A percentile compares a stretch with the other conserved stretches of the same genome.
phyloP scores from a whole-genome alignment of 768 basidiomycete species.

The Leccinum broughii region DNA sequence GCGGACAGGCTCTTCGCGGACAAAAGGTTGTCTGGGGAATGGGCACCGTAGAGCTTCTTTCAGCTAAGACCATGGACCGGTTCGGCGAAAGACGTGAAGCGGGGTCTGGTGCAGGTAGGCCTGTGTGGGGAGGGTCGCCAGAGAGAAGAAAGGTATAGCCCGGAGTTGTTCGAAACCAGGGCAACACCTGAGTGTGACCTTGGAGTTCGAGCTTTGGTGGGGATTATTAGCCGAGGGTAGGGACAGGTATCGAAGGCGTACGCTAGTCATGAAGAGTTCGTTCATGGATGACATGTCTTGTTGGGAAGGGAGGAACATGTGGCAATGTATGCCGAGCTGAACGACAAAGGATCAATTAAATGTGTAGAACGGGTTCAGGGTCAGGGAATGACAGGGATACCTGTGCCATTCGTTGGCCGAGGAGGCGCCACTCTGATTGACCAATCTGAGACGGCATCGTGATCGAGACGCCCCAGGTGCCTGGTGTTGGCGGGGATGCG shows the following conservation, averaged over 20 bases:
- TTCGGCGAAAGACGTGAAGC: no score
- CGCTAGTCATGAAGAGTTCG: conserved; percentile 50
- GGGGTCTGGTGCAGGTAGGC: not conserved
- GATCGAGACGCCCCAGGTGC: conserved; percentile 23
- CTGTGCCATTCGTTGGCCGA: conserved; percentile 46
- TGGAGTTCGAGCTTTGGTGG: conserved; percentile 26
- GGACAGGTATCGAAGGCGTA: conserved; percentile 16
- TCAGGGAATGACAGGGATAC: conserved; percentile 30
- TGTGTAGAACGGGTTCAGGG: conserved; percentile 2
- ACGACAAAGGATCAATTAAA: conserved; percentile 21
- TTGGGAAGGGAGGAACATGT: conserved; percentile 52
- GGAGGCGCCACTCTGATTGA: conserved; percentile 41
- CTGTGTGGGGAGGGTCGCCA: conserved; percentile 30
- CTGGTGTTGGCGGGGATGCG: conserved; percentile 44
- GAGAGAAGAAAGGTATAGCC: conserved; percentile 46
- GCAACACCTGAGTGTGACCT: conserved; percentile 23
- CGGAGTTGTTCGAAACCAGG: conserved; percentile 44
- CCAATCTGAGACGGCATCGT: conserved; percentile 31
- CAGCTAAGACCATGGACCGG: conserved; percentile 63
- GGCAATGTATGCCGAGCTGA: conserved; percentile 57
- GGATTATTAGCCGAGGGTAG: conserved; percentile 4
- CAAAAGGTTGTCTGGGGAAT: conserved; percentile 53
- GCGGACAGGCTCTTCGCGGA: conserved; percentile 50
- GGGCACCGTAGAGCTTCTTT: conserved; percentile 62
- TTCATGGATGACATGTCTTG: conserved; percentile 48